Percentiles rank a stretch among this genome's conserved stretches.
These are phyloP conservation scores for Amaranthus cruentus DNA, from an alignment of 148 eudicot genomes.

Conservation along the genomic window DNA sequence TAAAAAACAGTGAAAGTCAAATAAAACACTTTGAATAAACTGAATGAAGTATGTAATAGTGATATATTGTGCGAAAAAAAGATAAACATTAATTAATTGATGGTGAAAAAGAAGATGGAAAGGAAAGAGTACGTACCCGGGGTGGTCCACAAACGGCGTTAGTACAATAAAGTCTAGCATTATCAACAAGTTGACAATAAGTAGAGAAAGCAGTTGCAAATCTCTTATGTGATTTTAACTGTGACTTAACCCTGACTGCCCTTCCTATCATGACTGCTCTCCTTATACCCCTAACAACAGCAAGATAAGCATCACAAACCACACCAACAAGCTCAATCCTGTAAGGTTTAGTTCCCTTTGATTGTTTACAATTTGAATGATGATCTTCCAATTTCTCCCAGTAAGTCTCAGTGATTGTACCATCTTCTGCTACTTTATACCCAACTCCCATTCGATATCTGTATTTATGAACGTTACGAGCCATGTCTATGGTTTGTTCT, in stretches of 20 bases:
- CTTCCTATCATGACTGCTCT: conserved; percentile 70
- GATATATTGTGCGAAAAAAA: no score
- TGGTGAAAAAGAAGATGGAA: not conserved
- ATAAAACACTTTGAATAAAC: no score
- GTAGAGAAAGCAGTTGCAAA: conserved; percentile 65
- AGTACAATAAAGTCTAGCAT: conserved; percentile 77
- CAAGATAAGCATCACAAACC: conserved; percentile 81
- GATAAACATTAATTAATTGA: not conserved
- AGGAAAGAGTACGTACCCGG: conserved; percentile 30
- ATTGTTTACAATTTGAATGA: conserved; percentile 10
- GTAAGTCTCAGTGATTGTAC: conserved; percentile 48
- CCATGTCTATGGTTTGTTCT: conserved; percentile 76
- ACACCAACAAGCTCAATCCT: conserved; percentile 90
- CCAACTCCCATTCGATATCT: conserved; percentile 87
- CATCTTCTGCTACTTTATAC: conserved; percentile 58
- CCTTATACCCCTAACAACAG: conserved; percentile 91
- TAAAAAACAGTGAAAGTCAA: no score
- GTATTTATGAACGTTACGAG: conserved; percentile 57
- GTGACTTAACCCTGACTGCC: conserved; percentile 89
- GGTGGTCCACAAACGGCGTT: conserved; percentile 56
- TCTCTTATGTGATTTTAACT: conserved; percentile 78
- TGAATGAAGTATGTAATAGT: no score
- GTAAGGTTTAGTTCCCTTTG: conserved; percentile 48
- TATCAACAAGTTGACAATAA: conserved; percentile 72
- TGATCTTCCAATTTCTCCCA: conserved; percentile 59